Conservation (phyloP, 2,329 filamentous ascomycete genomes). For the Moelleriella libera region DNA sequence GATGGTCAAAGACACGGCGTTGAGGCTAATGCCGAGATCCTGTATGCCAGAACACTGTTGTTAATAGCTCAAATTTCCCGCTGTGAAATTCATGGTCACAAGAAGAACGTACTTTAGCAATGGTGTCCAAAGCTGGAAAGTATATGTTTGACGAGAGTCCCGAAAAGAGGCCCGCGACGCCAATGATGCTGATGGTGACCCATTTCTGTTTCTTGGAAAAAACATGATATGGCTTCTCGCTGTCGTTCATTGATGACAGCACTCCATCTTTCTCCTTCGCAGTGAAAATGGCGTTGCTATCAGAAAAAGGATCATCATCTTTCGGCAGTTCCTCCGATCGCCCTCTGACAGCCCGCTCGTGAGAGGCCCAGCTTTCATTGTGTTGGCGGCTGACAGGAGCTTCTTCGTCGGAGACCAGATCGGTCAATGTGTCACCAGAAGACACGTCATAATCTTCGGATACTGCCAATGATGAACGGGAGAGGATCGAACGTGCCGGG, state of each 20-base stretch:
- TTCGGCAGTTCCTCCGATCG: background rate
- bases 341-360: background rate
- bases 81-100: no score
- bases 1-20: constrained; percentile 23
- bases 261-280: background rate
- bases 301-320: background rate
- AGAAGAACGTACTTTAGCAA: constrained; percentile 14
- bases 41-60: background rate
- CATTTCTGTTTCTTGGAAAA: constrained; percentile 17
- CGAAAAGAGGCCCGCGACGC: constrained; percentile 36
- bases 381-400: no score
- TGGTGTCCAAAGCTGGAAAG: constrained; percentile 26
- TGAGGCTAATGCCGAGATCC: constrained; percentile 15
- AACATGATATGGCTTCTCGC: constrained; percentile 1
- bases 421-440: no score
- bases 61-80: no score
- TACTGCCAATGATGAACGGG: no score
- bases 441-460: no score
- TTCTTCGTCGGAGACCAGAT: no score
- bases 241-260: background rate
- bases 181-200: constrained; percentile 31
- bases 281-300: background rate
- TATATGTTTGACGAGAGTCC: constrained; percentile 38
- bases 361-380: background rate
- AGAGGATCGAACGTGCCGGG: background rate